Evolutionary conservation across 495 filamentous ascomycete species (phyloP).

Genomic region (Extremus antarcticus): DNA sequence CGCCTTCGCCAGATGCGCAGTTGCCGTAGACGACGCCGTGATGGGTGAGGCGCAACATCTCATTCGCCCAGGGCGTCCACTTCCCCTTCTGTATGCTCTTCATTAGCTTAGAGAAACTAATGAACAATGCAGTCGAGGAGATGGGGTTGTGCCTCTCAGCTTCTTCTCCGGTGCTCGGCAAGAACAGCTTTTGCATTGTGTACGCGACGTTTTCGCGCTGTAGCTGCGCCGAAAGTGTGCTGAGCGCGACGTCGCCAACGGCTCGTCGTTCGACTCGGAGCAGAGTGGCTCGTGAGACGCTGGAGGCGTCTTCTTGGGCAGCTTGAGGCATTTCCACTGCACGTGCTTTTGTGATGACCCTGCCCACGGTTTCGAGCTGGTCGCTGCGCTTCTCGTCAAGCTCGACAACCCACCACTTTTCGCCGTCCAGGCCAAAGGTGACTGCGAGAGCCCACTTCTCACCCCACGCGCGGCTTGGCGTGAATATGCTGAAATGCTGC

Average conservation of each 20-base stretch:
- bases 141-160: not conserved
- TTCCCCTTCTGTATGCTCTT: not conserved
- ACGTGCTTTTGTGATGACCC: not conserved
- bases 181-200: not conserved
- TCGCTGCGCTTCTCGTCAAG: conserved; percentile 7
- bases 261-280: conserved; percentile 7
- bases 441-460: conserved; percentile 25
- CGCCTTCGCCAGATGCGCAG: not conserved
- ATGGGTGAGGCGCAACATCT: conserved; percentile 8
- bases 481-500: conserved; percentile 21
- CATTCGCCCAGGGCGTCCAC: conserved; percentile 12
- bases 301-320: not conserved
- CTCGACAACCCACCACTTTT: conserved; percentile 29
- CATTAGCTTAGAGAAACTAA: conserved; percentile 13
- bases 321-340: not conserved
- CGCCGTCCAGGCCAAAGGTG: conserved; percentile 22
- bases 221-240: conserved; percentile 6
- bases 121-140: not conserved
- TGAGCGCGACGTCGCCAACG: conserved; percentile 4
- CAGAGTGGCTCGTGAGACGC: conserved; percentile 2
- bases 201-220: not conserved
- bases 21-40: conserved; percentile 6
- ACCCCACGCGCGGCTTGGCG: conserved; percentile 21
- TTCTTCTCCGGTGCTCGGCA: not conserved
- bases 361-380: not conserved